phyloP scores from a whole-genome alignment of 139 green algal species.

The Chlamydomonas incerta region DNA sequence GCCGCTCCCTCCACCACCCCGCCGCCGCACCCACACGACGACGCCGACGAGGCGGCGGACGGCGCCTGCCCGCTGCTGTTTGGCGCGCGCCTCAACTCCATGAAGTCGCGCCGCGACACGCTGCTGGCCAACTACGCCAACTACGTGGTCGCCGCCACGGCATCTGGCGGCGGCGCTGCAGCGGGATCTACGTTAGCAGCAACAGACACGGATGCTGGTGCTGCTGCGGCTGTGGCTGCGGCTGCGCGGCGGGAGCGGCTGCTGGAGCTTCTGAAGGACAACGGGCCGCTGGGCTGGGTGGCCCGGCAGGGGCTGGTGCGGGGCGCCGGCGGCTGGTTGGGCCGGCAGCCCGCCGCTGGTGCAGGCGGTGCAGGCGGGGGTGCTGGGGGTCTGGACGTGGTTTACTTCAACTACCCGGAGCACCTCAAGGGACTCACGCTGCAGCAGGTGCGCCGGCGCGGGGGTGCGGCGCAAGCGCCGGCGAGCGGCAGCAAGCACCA shows the following conservation, averaged over 20 bases:
- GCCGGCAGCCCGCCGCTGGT: too few species aligned
- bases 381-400: conserved; percentile 36
- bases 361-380: not conserved
- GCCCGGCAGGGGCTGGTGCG: conserved; percentile 54
- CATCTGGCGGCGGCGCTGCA: too few species aligned
- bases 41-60: not conserved
- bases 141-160: too few species aligned
- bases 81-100: conserved; percentile 74
- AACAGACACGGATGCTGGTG: too few species aligned
- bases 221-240: too few species aligned
- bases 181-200: too few species aligned
- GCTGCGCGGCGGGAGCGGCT: not conserved
- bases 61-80: conserved; percentile 53
- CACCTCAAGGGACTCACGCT: conserved; percentile 48
- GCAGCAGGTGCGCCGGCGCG: conserved; percentile 23
- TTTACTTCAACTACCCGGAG: conserved; percentile 79
- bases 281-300: conserved; percentile 59
- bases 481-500: too few species aligned
- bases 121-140: conserved; percentile 29
- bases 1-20: too few species aligned
- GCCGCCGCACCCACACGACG: not conserved
- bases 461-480: too few species aligned
- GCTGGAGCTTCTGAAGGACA: not conserved
- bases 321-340: conserved; percentile 1
- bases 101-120: conserved; percentile 62